Evolutionary conservation across 495 filamentous ascomycete genomes (phyloP).

Genomic region (Aspergillus leporis): DNA sequence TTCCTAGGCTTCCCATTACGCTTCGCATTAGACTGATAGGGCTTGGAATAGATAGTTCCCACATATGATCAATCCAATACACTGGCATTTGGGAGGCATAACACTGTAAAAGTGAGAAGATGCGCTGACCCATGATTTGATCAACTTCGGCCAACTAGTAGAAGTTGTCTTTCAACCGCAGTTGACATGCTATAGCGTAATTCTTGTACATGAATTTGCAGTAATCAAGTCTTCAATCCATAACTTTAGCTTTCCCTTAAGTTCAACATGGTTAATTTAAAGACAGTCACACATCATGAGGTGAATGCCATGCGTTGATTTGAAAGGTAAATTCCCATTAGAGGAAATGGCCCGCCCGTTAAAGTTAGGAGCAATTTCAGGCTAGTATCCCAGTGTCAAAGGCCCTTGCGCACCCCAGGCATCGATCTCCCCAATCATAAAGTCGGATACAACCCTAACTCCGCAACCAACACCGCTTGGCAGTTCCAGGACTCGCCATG

Average conservation of each 20-base stretch:
- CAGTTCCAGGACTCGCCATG: conserved; percentile 5
- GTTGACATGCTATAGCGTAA: too few species aligned
- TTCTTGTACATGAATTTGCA: too few species aligned
- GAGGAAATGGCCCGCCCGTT: background rate
- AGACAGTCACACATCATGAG: too few species aligned
- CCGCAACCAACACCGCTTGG: background rate
- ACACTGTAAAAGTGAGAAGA: too few species aligned
- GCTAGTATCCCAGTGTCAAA: background rate
- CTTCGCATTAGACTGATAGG: too few species aligned
- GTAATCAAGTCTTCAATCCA: too few species aligned
- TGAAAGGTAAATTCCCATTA: background rate
- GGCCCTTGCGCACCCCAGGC: background rate
- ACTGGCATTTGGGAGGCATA: too few species aligned
- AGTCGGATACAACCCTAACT: background rate
- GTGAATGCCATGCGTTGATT: background rate
- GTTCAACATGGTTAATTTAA: too few species aligned
- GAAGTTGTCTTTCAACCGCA: too few species aligned
- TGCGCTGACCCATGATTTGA: background rate
- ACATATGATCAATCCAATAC: too few species aligned
- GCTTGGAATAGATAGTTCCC: background rate
- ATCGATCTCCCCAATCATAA: background rate
- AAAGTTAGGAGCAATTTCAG: background rate
- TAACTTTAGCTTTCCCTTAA: too few species aligned
- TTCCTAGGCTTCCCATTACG: too few species aligned
- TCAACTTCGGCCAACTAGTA: background rate